Base-by-base conservation (phyloP, 2,329 filamentous ascomycete species). In the Cordyceps javanica region DNA sequence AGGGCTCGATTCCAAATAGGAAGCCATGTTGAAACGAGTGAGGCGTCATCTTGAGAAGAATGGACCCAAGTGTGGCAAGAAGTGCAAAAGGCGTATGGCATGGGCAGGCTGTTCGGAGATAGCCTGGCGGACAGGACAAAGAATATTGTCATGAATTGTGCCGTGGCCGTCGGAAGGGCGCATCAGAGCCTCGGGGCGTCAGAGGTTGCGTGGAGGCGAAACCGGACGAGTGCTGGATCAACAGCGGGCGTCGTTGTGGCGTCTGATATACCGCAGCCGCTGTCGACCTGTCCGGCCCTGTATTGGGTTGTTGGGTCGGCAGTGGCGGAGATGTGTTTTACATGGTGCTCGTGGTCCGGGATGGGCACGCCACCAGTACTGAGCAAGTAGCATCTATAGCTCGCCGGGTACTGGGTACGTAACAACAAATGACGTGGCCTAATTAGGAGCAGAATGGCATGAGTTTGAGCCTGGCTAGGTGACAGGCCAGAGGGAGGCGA, bases 231-330 rank as follows among this genome's bases (percentile, higher is more conserved):
- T 32, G 50, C 25, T 55, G 41, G 41, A 46, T 55, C 23, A 55
- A 46, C 41, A 46, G 30, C 41, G 28, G 44, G 53, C 53, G 44
- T 49, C n/a, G 44, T 49, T 30, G 44, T 49, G 53, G 44, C 53
- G 53, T 48, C 30, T 39, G 53, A 55, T 48, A 25, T 55, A 32
- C 44, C 16, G 53, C 41, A 39, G n/a, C 34, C 42, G 44, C 34
- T 38, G 32, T 44, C 38, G 28, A 34, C 14, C 50, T 16, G 26
- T 14, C 25, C 21, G 36, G 21, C 34, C 49, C 16, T 25, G 42
- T 25, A 7, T 30, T 28, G 11, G 14, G 25, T 36, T 36, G 21
- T 25, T 42, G 39, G 11, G 21, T 8, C 30, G 51, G 19, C 38
- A 30, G 19, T 39, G n/a, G 13, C 28, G 19, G 28, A 44, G n/a